Base-by-base conservation (phyloP, 2,329 filamentous ascomycete genomes). In the Tolypocladium endophyticum region DNA sequence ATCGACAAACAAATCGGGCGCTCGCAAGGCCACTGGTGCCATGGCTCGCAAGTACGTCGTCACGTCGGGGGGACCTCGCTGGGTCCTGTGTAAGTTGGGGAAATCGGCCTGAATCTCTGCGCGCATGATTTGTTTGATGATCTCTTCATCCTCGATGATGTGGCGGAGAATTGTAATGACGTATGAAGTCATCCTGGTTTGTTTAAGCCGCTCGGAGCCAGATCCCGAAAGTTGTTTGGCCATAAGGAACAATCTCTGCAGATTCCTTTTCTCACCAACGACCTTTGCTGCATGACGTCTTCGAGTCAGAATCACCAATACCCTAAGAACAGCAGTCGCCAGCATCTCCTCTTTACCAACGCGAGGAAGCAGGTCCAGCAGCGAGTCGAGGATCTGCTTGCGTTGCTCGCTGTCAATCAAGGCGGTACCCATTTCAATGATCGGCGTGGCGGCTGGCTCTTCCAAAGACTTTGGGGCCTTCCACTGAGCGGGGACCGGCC, bases 181-280 rank as follows among this genome's bases (percentile, higher is more conserved):
- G 60, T 88, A 82, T 28, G 78, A 72, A 3, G 79, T 77, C 45
- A 84, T 74, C 58, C 77, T 77, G 2, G 76, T 79, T 47, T 81
- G 79, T 62, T 76, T 80, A 12, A 99, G 81, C 59, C 87, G 87
- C 59, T 89, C 84, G 36, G 91, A 89, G 8, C 89, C 88, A 36
- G 86, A 82, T 33, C 89, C 89, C 25, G 90, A 87, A 61, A 97
- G 83, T 71, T 97, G 93, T 72, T 95, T 96, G 60, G 93, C 86
- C 90, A 97, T 96, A 57, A 97, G 84, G 73, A 99, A 97, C 28
- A 99, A 79, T 35, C 91, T 84, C 69, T 94, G 90, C 56, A 99
- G 80, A 66, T 96, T 95, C 70, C 87, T 89, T 76, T 92, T 96
- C 70, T 96, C 89, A 6, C 90, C 90, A 55, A 97, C 81, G 53